Evolutionary conservation across 352 stramenopile species (phyloP).

Genomic region (Thraustochytrium sp.): DNA sequence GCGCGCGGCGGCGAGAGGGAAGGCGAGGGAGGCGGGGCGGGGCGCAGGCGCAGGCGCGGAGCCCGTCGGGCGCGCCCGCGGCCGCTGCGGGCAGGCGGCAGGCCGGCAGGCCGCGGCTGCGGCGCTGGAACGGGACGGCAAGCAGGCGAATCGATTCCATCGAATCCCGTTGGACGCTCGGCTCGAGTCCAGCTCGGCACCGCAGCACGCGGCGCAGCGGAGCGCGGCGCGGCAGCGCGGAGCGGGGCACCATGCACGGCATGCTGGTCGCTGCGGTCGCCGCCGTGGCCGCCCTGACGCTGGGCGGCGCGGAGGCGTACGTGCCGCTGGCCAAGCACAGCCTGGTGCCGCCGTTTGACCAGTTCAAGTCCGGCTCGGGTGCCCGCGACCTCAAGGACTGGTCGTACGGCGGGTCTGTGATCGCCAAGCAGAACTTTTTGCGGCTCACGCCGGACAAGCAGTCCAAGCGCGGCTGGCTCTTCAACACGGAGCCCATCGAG

Average conservation of each 20-base stretch:
- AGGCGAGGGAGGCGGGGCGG: too few species aligned
- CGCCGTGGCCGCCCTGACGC: background rate
- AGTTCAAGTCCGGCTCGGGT: constrained; percentile 31
- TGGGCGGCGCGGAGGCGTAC: constrained; percentile 13
- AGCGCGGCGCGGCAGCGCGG: too few species aligned
- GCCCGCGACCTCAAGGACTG: constrained; percentile 9
- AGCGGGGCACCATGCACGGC: background rate
- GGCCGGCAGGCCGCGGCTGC: too few species aligned
- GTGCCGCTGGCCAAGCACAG: background rate
- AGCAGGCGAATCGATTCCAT: too few species aligned
- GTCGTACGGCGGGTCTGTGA: background rate
- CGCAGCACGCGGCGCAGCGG: too few species aligned
- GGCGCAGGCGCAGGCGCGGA: too few species aligned
- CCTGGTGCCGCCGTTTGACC: constrained; percentile 38
- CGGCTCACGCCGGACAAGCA: constrained; percentile 46
- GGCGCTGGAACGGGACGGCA: too few species aligned
- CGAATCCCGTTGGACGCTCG: too few species aligned
- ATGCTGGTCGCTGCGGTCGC: background rate
- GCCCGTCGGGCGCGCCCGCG: too few species aligned
- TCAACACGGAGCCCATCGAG: constrained; percentile 45
- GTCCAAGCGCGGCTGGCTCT: constrained; percentile 56
- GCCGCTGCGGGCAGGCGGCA: too few species aligned
- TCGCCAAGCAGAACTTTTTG: constrained; percentile 41
- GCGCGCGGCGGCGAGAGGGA: too few species aligned
- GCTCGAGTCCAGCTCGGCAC: too few species aligned